Evolutionary conservation across 2,329 filamentous ascomycete species (phyloP), one percentile per base, ranked within the genome.

Genomic region (Fusarium anthophilum): DNA sequence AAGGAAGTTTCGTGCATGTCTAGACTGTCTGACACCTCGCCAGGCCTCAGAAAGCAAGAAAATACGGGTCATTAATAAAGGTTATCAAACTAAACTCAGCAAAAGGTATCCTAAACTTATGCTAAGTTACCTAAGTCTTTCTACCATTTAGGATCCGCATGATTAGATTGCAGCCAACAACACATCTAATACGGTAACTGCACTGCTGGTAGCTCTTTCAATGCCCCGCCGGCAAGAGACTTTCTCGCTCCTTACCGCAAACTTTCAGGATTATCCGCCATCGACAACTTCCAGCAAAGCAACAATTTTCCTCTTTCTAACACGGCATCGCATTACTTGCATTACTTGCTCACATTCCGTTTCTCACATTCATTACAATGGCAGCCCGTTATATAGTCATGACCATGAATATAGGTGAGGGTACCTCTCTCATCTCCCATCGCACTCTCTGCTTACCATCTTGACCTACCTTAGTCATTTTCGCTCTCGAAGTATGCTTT

Each of bases 401-500:
- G 26, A 30, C 20, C 22, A 57, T 68, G 60, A 75, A 76, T 38
- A 32, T 75, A 4, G 59, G 73, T 76, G 54, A 3, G 20, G 6
- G 2, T 6, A 28, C 8, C 8, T 50, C 2, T 53, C n/a, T 14
- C 17, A 8, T 15, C 6, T 15, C n/a, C 22, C 15, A 10, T 7
- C 6, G 12, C 15, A 4, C 12, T 24, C 50, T 15, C 18, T 26
- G 2, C 50, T 53, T 37, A 53, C 9, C 13, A 37, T 15, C 30
- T 5, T 8, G 30, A 2, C 13, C 18, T 12, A n/a, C n/a, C n/a
- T n/a, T n/a, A 76, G 73, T 71, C 24, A 47, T 76, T 15, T 37
- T 76, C 24, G 72, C 74, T 17, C 53, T 76, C 12, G 68, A 72
- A 5, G 63, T 75, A 13, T 76, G 72, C 43, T 63, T 76, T 26